Evolutionary conservation across 225 moss, liverwort and hornwort genomes (phyloP).

Genomic region (Anthoceros angustus): DNA sequence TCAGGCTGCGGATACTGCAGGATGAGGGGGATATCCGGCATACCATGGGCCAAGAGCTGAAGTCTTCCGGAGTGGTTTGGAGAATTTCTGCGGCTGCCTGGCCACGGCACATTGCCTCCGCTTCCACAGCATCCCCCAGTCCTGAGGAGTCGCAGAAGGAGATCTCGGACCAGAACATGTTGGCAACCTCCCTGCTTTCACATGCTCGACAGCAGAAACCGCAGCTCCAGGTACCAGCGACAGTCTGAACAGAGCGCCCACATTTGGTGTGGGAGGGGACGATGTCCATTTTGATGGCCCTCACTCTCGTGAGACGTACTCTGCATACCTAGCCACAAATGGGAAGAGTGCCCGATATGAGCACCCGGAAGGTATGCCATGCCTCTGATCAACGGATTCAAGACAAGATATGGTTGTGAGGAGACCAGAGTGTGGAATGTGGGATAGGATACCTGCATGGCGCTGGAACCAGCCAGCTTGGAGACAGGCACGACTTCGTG

Average conservation of each 20-base stretch:
- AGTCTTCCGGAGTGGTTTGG: conserved; percentile 29
- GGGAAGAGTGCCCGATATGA: background rate
- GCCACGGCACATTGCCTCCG: conserved; percentile 27
- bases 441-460: background rate
- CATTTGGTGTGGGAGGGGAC: conserved; percentile 28
- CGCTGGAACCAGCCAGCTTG: conserved; percentile 23
- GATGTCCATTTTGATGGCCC: conserved; percentile 25
- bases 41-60: conserved; percentile 33
- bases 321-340: conserved; percentile 25
- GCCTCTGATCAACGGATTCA: background rate
- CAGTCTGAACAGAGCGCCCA: conserved; percentile 20
- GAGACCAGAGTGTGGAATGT: background rate
- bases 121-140: conserved; percentile 23
- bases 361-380: background rate
- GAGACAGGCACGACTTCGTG: conserved; percentile 26
- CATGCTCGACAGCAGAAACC: conserved; percentile 24
- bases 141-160: conserved; percentile 22
- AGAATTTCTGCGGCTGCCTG: conserved; percentile 34
- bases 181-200: conserved; percentile 21
- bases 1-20: background rate
- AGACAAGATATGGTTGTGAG: background rate
- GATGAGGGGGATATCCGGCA: background rate
- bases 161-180: conserved; percentile 20
- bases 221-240: conserved; percentile 29
- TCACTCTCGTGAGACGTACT: conserved; percentile 23